Percentiles rank a stretch among this genome's conserved stretches.
phyloP scores from a whole-genome alignment of 345 rosid genomes.

The Heritiera fomes region DNA sequence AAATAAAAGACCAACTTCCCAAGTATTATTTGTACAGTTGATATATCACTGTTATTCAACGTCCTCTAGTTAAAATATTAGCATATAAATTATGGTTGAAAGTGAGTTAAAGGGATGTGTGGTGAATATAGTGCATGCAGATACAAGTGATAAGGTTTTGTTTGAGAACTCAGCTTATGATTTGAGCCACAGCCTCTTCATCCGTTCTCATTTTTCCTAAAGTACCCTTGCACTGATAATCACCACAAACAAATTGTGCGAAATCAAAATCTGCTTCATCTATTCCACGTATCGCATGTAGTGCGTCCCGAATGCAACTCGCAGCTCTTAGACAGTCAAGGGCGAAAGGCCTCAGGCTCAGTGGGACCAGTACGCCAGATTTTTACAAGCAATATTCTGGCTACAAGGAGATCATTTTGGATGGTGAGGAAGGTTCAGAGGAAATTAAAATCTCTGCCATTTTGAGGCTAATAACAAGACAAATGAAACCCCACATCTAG shows the following conservation, averaged over 20 bases:
- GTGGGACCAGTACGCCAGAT: slow-evolving; percentile 16
- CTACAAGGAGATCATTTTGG: slow-evolving; percentile 4
- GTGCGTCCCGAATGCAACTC: neutral
- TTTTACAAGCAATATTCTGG: slow-evolving; percentile 23
- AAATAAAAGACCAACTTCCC: slow-evolving; percentile 8
- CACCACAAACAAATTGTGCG: neutral
- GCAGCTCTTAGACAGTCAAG: neutral
- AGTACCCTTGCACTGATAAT: slow-evolving; percentile 9
- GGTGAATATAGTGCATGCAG: slow-evolving; percentile 42
- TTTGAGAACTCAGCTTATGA: neutral
- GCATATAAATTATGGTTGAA: slow-evolving; percentile 40
- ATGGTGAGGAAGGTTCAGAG: slow-evolving; percentile 21
- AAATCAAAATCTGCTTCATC: neutral
- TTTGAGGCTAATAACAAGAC: neutral
- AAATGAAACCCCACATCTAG: neutral
- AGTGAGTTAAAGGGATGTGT: slow-evolving; percentile 48
- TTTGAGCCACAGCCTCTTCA: slow-evolving; percentile 43
- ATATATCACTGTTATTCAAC: neutral
- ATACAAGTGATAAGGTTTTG: slow-evolving; percentile 58
- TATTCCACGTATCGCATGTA: neutral
- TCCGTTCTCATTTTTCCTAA: slow-evolving; percentile 5
- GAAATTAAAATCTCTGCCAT: slow-evolving; percentile 26
- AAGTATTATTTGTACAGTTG: neutral
- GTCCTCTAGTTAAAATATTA: neutral
- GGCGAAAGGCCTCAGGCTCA: neutral